Base-by-base conservation (phyloP, 805 yeast genomes). In the Starmerella ratchasimensis region DNA sequence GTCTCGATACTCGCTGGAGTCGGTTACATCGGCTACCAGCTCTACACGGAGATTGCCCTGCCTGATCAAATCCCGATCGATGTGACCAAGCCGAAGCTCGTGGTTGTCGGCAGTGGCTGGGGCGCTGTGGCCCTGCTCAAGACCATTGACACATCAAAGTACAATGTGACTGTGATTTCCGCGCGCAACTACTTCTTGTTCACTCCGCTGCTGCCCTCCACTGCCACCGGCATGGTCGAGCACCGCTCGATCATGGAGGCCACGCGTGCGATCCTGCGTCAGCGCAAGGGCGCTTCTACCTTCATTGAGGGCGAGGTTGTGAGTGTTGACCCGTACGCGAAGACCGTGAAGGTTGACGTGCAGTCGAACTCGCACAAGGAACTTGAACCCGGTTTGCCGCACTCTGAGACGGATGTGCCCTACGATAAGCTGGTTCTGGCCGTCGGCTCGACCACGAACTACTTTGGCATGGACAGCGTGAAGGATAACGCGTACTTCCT, bases 381-480 rank as follows among this genome's bases (percentile, higher is more conserved):
- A 13, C 29, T 31, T 15, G 45, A 36, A 22, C 53, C 63, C 36
- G 57, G 60, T 31, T 59, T 59, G 36, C 60, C 64, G 39, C 65
- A 62, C 42, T 48, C 61, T 15, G 63, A 63, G 27, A 64, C 62
- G 43, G 49, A 69, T 69, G 45, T 78, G 59, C 51, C 67, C 44
- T 86, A 80, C 56, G 97, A 86, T 58, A 80, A 81, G 60, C 68
- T 86, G 48, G 90, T 86, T 32, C 69, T 83, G 44, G 94, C 94
- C 44, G 94, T 88, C 41, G 97, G 97, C 59, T 94, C 96, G 38
- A 80, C 80, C 59, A 90, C 90, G 51, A 80, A 88, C 45, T 86
- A 95, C 34, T 88, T 84, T 52, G 94, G 94, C 55, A 86, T 81
- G 48, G 93, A 94, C 34, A 96, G 97, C 60, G 94, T 86, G 43